These are phyloP conservation scores for Cerioporus squamosus DNA, from an alignment of 1,284 basidiomycete genomes.

Conservation along the genomic window DNA sequence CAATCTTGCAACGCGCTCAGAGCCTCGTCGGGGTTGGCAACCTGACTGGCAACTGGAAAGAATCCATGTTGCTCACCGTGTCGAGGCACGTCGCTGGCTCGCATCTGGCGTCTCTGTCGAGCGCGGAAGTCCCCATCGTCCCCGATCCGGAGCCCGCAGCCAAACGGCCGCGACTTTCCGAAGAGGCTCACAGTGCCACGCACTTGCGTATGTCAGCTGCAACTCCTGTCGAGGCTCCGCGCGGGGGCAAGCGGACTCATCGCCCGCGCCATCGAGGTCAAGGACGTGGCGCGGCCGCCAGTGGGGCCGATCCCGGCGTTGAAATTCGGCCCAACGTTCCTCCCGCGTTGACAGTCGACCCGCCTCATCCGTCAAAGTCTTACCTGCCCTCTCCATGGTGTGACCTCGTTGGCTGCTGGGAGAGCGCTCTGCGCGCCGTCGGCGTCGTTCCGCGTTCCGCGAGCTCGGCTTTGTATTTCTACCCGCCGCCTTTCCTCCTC, in stretches of 20 bases:
- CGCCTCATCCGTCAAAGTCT: neutral
- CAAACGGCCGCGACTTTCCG: neutral
- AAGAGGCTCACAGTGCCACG: neutral
- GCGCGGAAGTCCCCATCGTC: neutral
- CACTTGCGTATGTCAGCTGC: too few species aligned
- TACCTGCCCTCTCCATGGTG: neutral
- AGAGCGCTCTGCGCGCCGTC: neutral
- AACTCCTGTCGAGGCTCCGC: too few species aligned
- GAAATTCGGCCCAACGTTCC: neutral
- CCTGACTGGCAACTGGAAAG: neutral
- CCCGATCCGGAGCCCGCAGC: neutral
- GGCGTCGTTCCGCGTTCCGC: neutral
- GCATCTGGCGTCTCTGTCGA: neutral
- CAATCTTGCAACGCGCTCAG: neutral
- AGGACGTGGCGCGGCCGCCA: too few species aligned
- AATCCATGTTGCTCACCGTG: neutral
- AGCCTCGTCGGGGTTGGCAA: neutral
- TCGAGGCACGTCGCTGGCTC: neutral
- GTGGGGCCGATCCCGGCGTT: neutral
- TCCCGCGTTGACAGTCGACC: too few species aligned
- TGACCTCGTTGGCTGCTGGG: neutral
- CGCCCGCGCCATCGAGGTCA: neutral
- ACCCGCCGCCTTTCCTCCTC: conserved; percentile 9
- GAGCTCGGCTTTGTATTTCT: neutral
- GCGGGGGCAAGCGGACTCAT: neutral